Conservation (phyloP, 73 alveolate species). For the Uronychia binucleata region DNA sequence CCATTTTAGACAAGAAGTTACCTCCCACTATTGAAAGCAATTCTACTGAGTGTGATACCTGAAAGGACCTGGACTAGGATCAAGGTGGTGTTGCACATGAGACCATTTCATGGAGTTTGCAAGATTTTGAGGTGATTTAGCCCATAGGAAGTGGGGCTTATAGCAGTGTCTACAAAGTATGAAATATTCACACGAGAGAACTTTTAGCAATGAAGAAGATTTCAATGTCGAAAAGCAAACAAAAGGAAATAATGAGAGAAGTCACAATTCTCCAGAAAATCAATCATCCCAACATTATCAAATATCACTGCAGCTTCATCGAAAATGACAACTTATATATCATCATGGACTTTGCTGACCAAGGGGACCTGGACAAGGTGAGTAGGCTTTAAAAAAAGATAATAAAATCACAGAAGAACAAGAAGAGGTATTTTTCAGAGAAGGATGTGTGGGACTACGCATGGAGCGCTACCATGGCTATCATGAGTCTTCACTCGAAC, state of each 20-base stretch:
- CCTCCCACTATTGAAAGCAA: neutral
- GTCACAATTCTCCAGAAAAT: constrained; percentile 38
- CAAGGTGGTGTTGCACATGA: neutral
- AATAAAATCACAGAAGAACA: constrained; percentile 26
- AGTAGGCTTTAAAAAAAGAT: constrained; percentile 21
- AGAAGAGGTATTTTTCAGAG: constrained; percentile 57
- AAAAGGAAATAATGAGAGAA: neutral
- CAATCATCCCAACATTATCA: constrained; percentile 38
- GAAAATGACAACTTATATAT: constrained; percentile 89
- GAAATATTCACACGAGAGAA: constrained; percentile 49
- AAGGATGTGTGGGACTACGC: constrained; percentile 61
- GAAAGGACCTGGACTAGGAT: neutral
- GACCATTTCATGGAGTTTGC: neutral
- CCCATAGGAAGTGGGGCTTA: constrained; percentile 86
- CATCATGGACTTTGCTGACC: constrained; percentile 72
- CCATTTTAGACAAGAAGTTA: no score
- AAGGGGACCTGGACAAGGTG: constrained; percentile 60
- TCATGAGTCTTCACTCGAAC: constrained; percentile 53
- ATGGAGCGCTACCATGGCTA: constrained; percentile 50
- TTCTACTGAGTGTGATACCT: neutral
- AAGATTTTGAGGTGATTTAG: neutral
- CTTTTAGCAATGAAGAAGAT: constrained; percentile 24
- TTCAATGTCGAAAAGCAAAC: neutral
- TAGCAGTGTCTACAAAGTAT: constrained; percentile 82
- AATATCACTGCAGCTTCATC: constrained; percentile 80